These are phyloP conservation scores for Phallus indusiatus DNA, from an alignment of 768 basidiomycete species.

Conservation along the genomic window DNA sequence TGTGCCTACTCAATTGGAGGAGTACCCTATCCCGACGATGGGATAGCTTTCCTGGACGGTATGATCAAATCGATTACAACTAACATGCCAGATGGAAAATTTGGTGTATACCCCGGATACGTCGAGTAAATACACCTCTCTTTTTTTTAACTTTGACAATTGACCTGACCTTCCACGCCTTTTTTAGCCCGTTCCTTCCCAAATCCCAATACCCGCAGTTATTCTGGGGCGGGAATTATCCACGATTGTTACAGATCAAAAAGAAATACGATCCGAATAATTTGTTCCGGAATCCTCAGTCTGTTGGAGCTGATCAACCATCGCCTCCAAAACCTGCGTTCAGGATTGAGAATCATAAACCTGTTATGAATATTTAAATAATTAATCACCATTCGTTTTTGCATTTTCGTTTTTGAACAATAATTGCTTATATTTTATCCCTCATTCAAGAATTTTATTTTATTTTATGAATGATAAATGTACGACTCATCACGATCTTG, in stretches of 20 bases:
- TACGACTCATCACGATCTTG: no score
- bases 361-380: neutral
- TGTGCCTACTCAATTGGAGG: neutral
- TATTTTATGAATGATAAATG: no score
- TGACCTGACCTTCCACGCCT: neutral
- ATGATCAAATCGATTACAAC: neutral
- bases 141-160: neutral
- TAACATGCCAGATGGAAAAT: neutral
- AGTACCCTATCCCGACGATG: slow-evolving; percentile 1
- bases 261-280: slow-evolving; percentile 18
- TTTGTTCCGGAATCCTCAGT: neutral
- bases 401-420: no score
- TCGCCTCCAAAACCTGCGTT: neutral
- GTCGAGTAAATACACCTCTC: neutral
- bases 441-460: no score
- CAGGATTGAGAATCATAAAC: neutral
- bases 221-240: slow-evolving; percentile 29
- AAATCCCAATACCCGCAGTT: neutral
- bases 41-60: neutral
- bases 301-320: neutral
- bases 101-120: slow-evolving; percentile 2
- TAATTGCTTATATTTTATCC: no score
- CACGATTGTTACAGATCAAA: slow-evolving; percentile 21
- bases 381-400: no score
- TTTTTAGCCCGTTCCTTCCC: neutral